Evolutionary conservation across 768 basidiomycete species (phyloP).

Genomic region (Dacryopinax primogenitus): DNA sequence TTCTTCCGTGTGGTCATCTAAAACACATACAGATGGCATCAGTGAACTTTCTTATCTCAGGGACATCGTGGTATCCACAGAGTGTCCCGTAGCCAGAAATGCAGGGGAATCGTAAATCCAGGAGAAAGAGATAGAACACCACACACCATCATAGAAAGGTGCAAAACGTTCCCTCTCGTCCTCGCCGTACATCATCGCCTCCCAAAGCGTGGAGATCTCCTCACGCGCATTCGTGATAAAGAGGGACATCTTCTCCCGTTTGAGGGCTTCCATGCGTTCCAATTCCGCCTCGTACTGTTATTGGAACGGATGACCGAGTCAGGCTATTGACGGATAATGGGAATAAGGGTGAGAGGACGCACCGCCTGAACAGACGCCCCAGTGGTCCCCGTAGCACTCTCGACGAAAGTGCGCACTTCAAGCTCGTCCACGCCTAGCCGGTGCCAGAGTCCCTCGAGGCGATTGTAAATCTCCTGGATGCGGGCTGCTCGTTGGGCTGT

Average conservation of each 20-base stretch:
- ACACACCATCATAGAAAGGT: slow-evolving; percentile 67
- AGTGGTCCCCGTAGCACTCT: slow-evolving; percentile 66
- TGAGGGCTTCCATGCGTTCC: slow-evolving; percentile 77
- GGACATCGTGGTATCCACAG: too few relatives aligned
- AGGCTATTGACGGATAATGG: too few relatives aligned
- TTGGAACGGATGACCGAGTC: background rate
- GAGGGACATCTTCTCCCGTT: slow-evolving; percentile 71
- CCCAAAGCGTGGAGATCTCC: slow-evolving; percentile 73
- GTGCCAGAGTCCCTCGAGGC: slow-evolving; percentile 81
- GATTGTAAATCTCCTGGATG: slow-evolving; percentile 90
- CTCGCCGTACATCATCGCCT: slow-evolving; percentile 72
- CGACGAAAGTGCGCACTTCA: slow-evolving; percentile 88
- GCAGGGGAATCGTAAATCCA: background rate
- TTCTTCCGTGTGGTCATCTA: slow-evolving; percentile 84
- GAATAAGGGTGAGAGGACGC: slow-evolving; percentile 14
- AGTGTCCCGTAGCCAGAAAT: background rate
- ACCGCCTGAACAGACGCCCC: slow-evolving; percentile 56
- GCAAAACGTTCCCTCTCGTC: slow-evolving; percentile 71
- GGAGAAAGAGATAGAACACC: background rate
- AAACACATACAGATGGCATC: background rate
- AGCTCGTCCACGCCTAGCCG: slow-evolving; percentile 65
- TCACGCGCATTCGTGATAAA: slow-evolving; percentile 72
- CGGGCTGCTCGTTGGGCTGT: slow-evolving; percentile 64
- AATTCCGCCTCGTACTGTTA: slow-evolving; percentile 70
- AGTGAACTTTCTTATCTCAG: too few relatives aligned